A percentile compares a stretch with the other conserved stretches of the same genome.
These are phyloP conservation scores for Peterozyma xylosa DNA, from an alignment of 805 yeast species.

Conservation along the genomic window DNA sequence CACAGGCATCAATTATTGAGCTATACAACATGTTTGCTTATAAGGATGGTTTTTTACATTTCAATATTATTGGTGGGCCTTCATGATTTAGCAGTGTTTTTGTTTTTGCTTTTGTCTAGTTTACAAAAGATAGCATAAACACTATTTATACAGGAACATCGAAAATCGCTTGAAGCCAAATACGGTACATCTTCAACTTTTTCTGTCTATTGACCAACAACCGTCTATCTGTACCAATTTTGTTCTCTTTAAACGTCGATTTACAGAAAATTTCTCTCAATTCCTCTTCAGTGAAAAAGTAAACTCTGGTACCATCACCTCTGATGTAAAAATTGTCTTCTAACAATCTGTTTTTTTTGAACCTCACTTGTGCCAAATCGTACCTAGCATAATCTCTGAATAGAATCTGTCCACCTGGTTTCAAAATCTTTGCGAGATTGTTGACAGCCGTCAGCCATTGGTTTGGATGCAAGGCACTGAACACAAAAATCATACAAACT, in stretches of 20 bases:
- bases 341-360: conserved; percentile 77
- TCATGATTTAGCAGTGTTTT: conserved; percentile 7
- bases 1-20: conserved; percentile 34
- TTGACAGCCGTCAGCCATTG: conserved; percentile 83
- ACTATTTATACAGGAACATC: conserved; percentile 19
- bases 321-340: conserved; percentile 94
- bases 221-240: conserved; percentile 85
- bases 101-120: background rate
- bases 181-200: conserved; percentile 89
- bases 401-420: conserved; percentile 87
- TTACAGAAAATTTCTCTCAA: conserved; percentile 62
- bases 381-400: conserved; percentile 95
- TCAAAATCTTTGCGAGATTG: conserved; percentile 65
- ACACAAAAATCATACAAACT: conserved; percentile 91
- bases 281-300: conserved; percentile 94
- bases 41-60: conserved; percentile 62
- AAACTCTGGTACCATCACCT: conserved; percentile 97
- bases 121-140: background rate
- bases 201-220: conserved; percentile 87
- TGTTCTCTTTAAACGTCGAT: conserved; percentile 55
- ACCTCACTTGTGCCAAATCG: conserved; percentile 91
- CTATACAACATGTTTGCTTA: conserved; percentile 37
- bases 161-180: conserved; percentile 94
- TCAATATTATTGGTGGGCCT: conserved; percentile 31
- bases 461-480: conserved; percentile 83